Evolutionary conservation across 2,329 filamentous ascomycete species (phyloP), one percentile per base, ranked within the genome.

Genomic region (Cladophialophora psammophila): DNA sequence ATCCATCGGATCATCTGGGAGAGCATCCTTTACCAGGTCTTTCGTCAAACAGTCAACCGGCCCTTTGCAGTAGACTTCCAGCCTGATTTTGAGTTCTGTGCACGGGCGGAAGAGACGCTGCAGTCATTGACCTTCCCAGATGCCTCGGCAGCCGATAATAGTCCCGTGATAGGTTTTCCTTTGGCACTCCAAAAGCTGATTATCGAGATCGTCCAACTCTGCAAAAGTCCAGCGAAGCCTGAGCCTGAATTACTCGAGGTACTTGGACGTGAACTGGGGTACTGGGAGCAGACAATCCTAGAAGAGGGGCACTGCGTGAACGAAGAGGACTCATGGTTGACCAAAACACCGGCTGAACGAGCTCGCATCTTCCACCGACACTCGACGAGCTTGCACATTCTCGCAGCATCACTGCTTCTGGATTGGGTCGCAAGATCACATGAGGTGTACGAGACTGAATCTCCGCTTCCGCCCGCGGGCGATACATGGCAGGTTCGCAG

Each of bases 1-100:
- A 66, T 69, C 13, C 64, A 69, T 54, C 60, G 67, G 8, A 69
- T 69, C 40, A 50, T 67, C 9, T 69, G 67, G 67, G 67, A 69
- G 45, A 64, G 60, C 32, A 63, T 69, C 18, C 62, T 69, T 5
- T 69, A 69, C 32, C 67, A 69, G 45, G 50, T 63, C 10, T 69
- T 69, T 57, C 67, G 67, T 6, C 67, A 67, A 32, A 65, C 61
- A 3, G 67, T 63, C n/a, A 60, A 61, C 7, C 64, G 58, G n/a
- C 67, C 67, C 3, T 69, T 69, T 40, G 32, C 40, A 18, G 31
- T 61, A 1, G 67, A 62, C 26, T 69, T 66, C n/a, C 57, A 69
- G 61, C 67, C 61, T n/a, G 67, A 69, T 40, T 40, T 65, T 36
- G 64, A 67, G 9, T 69, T 69, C 38, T 64, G 53, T 31, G 54